Evolutionary conservation across 371 early-diverging fungal genomes (phyloP).

Genomic region (Paraphysoderma sedebokerense): DNA sequence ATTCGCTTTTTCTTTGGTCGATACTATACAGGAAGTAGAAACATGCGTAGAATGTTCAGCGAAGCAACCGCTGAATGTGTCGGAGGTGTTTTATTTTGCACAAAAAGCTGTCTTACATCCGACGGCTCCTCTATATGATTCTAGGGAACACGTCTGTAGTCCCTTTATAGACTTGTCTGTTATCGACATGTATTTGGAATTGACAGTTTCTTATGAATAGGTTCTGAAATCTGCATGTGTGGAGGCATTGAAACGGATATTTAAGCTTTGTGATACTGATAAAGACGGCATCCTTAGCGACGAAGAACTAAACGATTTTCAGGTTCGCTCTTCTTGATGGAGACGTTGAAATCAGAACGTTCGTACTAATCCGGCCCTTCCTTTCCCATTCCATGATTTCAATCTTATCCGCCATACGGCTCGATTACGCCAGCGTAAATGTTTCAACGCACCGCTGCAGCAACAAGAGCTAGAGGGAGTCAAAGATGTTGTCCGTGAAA

Average conservation of each 20-base stretch:
- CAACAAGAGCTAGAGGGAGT: slow-evolving; percentile 86
- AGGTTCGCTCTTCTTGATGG: slow-evolving; percentile 24
- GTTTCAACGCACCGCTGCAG: slow-evolving; percentile 86
- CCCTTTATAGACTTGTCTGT: neutral
- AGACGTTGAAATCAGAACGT: neutral
- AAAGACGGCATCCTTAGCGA: slow-evolving; percentile 82
- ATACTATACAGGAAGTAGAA: slow-evolving; percentile 97
- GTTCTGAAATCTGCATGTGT: slow-evolving; percentile 70
- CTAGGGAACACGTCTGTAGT: slow-evolving; percentile 57
- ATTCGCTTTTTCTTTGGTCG: neutral
- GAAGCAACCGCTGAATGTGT: slow-evolving; percentile 79
- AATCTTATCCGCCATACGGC: neutral
- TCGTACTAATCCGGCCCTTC: neutral
- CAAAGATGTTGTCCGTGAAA: slow-evolving; percentile 76
- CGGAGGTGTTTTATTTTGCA: slow-evolving; percentile 97
- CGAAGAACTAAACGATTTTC: slow-evolving; percentile 87
- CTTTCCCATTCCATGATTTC: neutral
- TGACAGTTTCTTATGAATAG: slow-evolving; percentile 7
- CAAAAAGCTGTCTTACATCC: slow-evolving; percentile 95
- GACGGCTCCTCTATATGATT: slow-evolving; percentile 87
- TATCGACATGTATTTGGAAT: neutral
- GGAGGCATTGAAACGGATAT: slow-evolving; percentile 79
- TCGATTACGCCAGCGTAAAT: slow-evolving; percentile 67
- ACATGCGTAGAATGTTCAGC: slow-evolving; percentile 94
- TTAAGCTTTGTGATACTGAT: slow-evolving; percentile 81